Evolutionary conservation across 768 basidiomycete genomes (phyloP).

Genomic region (Grammothele lineata): DNA sequence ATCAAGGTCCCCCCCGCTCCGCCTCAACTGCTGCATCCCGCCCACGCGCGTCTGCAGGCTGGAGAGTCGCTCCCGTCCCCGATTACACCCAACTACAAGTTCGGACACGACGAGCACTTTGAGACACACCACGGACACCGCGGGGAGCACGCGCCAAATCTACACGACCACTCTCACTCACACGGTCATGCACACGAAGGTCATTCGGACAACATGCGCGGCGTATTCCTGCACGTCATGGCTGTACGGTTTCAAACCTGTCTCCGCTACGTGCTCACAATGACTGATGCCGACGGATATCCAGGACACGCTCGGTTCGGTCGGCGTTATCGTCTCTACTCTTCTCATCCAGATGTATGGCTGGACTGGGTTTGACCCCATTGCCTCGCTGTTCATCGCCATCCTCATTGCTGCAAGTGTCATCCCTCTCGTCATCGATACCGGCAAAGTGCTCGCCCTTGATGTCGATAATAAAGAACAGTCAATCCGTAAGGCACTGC

Average conservation of each 20-base stretch:
- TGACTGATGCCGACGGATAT: not conserved
- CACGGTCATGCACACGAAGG: constrained; percentile 59
- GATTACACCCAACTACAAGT: constrained; percentile 61
- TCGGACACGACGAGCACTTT: constrained; percentile 50
- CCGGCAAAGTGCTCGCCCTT: constrained; percentile 80
- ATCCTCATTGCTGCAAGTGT: constrained; percentile 93
- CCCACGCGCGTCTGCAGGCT: constrained; percentile 19
- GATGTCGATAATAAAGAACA: constrained; percentile 69
- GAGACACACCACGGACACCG: constrained; percentile 38
- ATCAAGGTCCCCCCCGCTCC: constrained; percentile 19
- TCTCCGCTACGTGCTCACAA: not conserved
- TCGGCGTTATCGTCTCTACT: constrained; percentile 97
- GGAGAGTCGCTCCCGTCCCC: constrained; percentile 37
- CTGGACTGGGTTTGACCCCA: constrained; percentile 98
- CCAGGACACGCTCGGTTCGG: constrained; percentile 92
- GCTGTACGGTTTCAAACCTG: constrained; percentile 58
- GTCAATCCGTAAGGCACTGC: constrained; percentile 53
- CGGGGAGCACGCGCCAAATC: constrained; percentile 36
- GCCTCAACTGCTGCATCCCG: constrained; percentile 19
- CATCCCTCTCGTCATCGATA: constrained; percentile 91
- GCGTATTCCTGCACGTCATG: constrained; percentile 97
- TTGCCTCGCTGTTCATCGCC: constrained; percentile 96
- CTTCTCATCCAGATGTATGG: constrained; percentile 93
- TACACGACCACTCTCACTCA: constrained; percentile 49
- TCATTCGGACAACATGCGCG: constrained; percentile 98